Conservation (phyloP, 768 basidiomycete genomes). For the Xerocomellus dryophilus region DNA sequence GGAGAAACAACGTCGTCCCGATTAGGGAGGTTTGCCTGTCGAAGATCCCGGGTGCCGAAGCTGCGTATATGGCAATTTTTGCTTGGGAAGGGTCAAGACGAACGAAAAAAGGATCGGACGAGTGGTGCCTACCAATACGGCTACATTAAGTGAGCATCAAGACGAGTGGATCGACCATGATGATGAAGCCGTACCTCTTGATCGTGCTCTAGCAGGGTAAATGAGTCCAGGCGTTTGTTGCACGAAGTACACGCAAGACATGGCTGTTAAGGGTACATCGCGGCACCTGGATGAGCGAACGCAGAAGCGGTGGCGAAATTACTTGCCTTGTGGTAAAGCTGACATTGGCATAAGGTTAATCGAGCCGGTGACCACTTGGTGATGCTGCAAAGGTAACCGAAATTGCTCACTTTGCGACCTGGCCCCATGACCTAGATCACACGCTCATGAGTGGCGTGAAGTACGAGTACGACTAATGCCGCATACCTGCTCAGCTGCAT, state of each 20-base stretch:
- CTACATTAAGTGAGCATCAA: slow-evolving; percentile 19
- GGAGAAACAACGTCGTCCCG: slow-evolving; percentile 36
- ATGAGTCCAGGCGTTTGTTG: slow-evolving; percentile 74
- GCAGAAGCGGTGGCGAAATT: background rate
- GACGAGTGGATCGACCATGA: background rate
- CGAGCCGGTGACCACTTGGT: background rate
- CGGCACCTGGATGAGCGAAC: slow-evolving; percentile 3
- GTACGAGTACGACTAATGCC: background rate
- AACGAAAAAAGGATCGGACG: background rate
- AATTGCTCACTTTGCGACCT: slow-evolving; percentile 69
- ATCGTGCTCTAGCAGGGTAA: slow-evolving; percentile 78
- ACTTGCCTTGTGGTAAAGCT: slow-evolving; percentile 79
- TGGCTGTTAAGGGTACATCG: slow-evolving; percentile 41
- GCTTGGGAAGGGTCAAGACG: slow-evolving; percentile 39
- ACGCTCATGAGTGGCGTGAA: slow-evolving; percentile 3
- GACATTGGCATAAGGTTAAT: background rate
- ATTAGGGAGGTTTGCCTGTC: slow-evolving; percentile 66
- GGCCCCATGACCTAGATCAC: slow-evolving; percentile 72
- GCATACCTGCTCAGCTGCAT: slow-evolving; percentile 83
- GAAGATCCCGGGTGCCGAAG: slow-evolving; percentile 74
- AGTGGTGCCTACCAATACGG: slow-evolving; percentile 42
- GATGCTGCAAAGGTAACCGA: slow-evolving; percentile 1
- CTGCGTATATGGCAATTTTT: slow-evolving; percentile 78
- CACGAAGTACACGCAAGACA: slow-evolving; percentile 79
- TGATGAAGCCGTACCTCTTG: slow-evolving; percentile 52